Conservation (phyloP, 192 early-diverging fungal species). For the Diversispora eburnea region DNA sequence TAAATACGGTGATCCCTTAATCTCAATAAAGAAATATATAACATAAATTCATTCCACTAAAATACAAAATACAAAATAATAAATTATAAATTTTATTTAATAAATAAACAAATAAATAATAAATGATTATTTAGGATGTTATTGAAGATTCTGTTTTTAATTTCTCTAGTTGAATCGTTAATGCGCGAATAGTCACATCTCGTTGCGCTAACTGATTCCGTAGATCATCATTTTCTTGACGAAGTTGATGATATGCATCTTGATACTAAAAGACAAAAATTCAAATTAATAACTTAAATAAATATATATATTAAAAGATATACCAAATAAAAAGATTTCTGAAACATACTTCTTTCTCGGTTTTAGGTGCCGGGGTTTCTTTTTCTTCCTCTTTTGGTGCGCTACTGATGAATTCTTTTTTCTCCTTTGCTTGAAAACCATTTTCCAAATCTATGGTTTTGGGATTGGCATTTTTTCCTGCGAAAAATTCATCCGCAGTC, state of each 20-base stretch:
- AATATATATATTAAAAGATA: background rate
- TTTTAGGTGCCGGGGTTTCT: conserved; percentile 28
- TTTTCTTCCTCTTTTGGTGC: conserved; percentile 52
- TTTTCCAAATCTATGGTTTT: conserved; percentile 70
- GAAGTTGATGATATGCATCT: conserved; percentile 68
- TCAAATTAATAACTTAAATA: background rate
- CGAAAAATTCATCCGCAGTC: conserved; percentile 90
- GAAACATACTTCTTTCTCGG: conserved; percentile 35
- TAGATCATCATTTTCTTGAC: conserved; percentile 81
- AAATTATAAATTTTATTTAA: too few relatives aligned
- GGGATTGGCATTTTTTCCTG: conserved; percentile 78
- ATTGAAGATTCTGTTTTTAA: conserved; percentile 26
- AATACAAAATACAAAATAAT: too few relatives aligned
- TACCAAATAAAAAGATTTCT: background rate
- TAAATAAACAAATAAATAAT: too few relatives aligned
- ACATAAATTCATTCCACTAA: too few relatives aligned
- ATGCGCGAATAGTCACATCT: conserved; percentile 73
- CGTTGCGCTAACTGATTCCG: conserved; percentile 66
- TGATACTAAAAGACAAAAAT: conserved; percentile 48
- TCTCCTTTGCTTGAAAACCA: conserved; percentile 60
- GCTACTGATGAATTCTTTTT: conserved; percentile 77
- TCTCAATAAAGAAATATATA: too few relatives aligned
- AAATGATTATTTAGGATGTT: too few relatives aligned
- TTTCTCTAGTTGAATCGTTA: conserved; percentile 74
- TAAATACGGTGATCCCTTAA: too few relatives aligned